Evolutionary conservation across 257 asterid species (phyloP), one percentile per base, ranked within the genome.

Genomic region (Thymus mandschuricus): DNA sequence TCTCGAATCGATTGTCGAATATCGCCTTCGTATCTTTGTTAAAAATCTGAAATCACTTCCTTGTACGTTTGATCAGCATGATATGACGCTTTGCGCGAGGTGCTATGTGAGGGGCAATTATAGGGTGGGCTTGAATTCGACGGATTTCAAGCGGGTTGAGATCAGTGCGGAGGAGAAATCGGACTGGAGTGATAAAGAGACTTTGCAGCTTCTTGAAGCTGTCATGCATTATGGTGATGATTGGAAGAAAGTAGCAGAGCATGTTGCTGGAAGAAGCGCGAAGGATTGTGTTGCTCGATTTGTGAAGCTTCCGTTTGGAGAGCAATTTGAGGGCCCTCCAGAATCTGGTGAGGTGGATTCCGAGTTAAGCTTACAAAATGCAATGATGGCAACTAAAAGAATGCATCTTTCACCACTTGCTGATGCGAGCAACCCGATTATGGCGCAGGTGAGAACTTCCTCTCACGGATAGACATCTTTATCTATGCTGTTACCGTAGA

Each of bases 101-200:
- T 95, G 99, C 85, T 92, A 86, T 64, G 96, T 95, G 21, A 84
- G 96, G 66, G 82, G 87, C 59, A 87, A 87, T 80, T 87, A 85
- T 58, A 76, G 89, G 71, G 86, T 85, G 64, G 96, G 96, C 27
- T 60, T 87, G 78, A 85, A 61, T 78, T 75, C 90, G 11, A 52
- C 97, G 1, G 99, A 95, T 71, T 92, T 95, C 79, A 89, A 86
- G 81, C 80, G 98, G 61, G 92, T 95, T 45, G 98, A 92, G 89
- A 88, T 92, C 63, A 85, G 84, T 21, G 98, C 92, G 45, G 98
- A 84, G 76, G 81, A 79, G 4, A 92, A 89, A 85, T 83, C 88
- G 1, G 97, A 95, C 74, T 95, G 99, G 99, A 76, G 75, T 13
- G 96, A 95, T 54, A 95, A 95, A 74, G 97, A 95, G 71, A 95